Evolutionary conservation across 345 rosid genomes (phyloP), one percentile per base, ranked within the genome.

Genomic region (Euclidium syriacum): DNA sequence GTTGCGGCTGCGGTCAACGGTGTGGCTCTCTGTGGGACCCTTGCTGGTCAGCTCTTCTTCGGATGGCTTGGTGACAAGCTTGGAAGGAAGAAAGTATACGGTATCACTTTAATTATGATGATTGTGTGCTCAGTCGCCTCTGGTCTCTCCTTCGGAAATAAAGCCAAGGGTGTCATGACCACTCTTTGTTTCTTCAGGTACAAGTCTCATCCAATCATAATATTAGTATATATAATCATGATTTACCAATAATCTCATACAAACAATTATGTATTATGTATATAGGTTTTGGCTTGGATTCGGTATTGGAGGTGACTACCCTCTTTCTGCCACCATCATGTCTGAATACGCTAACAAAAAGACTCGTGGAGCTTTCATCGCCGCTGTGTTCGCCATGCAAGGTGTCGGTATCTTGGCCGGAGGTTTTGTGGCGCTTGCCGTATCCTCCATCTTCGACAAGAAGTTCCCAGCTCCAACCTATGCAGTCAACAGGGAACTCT

Each of bases 1-100:
- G 26, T 80, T 33, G 73, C 60, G 16, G 73, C 75, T 19, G 85
- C 83, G 9, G 71, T 82, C 12, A 77, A 68, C 3, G 87, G 87
- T 2, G 86, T 82, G 4, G 90, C 90, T 38, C 55, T 82, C 11
- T 66, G 69, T 4, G 90, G 71, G 2, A 65, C 72, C 5, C 27
- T 72, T 14, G n/a, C n/a, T n/a, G n/a, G n/a, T n/a, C n/a, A n/a
- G n/a, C n/a, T n/a, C n/a, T n/a, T n/a, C n/a, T n/a, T n/a, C n/a
- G n/a, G n/a, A n/a, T n/a, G n/a, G n/a, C n/a, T n/a, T n/a, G n/a
- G n/a, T n/a, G n/a, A n/a, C n/a, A n/a, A n/a, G n/a, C n/a, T n/a
- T n/a, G n/a, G n/a, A n/a, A n/a, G n/a, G n/a, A n/a, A n/a, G n/a
- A n/a, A n/a, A n/a, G n/a, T n/a, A n/a, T n/a, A n/a, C n/a, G n/a